Conservation (phyloP, 352 stramenopile species). For the Pythium dissimile region DNA sequence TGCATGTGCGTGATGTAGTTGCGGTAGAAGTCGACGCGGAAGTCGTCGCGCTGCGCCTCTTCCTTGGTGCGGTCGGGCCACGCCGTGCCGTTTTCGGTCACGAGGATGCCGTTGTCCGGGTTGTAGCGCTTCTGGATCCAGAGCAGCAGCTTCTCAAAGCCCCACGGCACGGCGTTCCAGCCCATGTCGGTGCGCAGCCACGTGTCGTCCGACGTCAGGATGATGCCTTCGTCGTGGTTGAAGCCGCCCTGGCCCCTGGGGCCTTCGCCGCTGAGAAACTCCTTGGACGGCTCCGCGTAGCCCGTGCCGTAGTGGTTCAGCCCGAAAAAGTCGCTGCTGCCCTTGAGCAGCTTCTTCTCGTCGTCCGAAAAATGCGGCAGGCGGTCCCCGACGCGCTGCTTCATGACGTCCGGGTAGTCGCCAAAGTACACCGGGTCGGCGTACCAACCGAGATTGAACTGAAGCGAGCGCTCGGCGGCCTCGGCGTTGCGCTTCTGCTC, state of each 20-base stretch:
- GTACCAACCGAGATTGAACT: conserved; percentile 90
- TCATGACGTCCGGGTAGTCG: conserved; percentile 93
- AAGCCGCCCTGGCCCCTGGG: conserved; percentile 13
- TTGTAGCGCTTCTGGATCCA: conserved; percentile 88
- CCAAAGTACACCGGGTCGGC: conserved; percentile 89
- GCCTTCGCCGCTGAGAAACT: conserved; percentile 35
- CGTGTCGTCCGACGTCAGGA: conserved; percentile 30
- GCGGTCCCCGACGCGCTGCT: conserved; percentile 67
- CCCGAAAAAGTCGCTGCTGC: conserved; percentile 92
- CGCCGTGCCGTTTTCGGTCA: conserved; percentile 93
- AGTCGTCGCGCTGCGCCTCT: conserved; percentile 49
- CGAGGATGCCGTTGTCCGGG: conserved; percentile 64
- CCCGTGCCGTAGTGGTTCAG: conserved; percentile 93
- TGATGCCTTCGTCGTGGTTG: conserved; percentile 41
- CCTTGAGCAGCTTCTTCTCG: conserved; percentile 70
- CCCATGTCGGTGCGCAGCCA: conserved; percentile 62
- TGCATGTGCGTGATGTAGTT: conserved; percentile 63
- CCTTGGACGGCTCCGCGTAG: conserved; percentile 39
- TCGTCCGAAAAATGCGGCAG: conserved; percentile 88
- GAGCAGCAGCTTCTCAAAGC: conserved; percentile 84
- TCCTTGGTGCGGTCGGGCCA: conserved; percentile 22
- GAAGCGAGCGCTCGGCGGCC: conserved; percentile 71
- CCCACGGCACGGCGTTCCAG: conserved; percentile 77
- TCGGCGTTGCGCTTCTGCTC: conserved; percentile 56
- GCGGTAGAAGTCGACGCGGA: conserved; percentile 79